Base-by-base conservation (phyloP, 495 filamentous ascomycete species). In the Cairneyella variabilis region DNA sequence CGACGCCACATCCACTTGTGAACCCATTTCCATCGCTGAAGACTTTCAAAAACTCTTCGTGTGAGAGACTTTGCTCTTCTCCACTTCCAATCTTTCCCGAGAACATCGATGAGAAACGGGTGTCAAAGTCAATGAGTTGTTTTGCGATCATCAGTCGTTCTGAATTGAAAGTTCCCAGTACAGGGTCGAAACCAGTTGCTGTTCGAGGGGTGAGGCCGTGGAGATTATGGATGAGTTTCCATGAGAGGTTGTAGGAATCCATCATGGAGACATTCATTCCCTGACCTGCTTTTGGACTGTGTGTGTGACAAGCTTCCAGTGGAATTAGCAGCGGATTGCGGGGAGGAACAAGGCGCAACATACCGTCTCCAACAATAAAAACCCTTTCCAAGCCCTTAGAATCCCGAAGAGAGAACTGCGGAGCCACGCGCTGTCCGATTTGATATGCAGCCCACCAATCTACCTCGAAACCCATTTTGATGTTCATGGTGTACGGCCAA, bases 401-500 rank as follows among this genome's bases (percentile, higher is more conserved):
- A 40, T 61, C 61, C 20, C 56, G 18, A 9, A 48, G 21, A 0
- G 56, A 38, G 30, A 71, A 73, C 3, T 60, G 45, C 8, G 58
- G 44, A 16, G 61, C 51, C 3, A 73, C 53, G 12, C 70, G 63
- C 44, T 73, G 68, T 3, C 68, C 70, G 26, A 73, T 71, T 21
- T 66, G 65, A 58, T 74, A 76, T 22, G 59, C 53, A 27, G 52
- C 48, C 63, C 63, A 66, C 66, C 66, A 69, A 47, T 61, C 60
- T 6, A 61, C 68, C 57, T 3, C 48, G 28, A 36, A 36, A 20
- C 7, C 25, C 30, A 30, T 66, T 67, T 71, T 74, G 0, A 68
- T 63, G 10, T 67, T 61, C 40, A 79, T 72, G 44, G 69, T 69
- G 48, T 76, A 79, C 14, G 76, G 76, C 51, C 69, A 65, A 45